Evolutionary conservation across 371 early-diverging fungal genomes (phyloP).

Genomic region (Mortierella sp.): DNA sequence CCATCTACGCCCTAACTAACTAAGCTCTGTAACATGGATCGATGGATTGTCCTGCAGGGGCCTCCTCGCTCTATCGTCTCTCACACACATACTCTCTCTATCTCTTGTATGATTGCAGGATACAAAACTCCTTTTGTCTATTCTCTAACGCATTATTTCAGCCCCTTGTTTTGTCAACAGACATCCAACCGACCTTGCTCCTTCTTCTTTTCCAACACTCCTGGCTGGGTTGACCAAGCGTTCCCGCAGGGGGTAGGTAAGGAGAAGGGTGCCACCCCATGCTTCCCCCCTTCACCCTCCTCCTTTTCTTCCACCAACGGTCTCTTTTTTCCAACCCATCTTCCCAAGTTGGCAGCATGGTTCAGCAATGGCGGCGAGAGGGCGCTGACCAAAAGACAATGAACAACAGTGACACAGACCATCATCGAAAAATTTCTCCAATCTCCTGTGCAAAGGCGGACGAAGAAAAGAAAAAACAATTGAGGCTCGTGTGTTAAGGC

Average conservation of each 20-base stretch:
- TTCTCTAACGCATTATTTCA: background rate
- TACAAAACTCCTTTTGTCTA: background rate
- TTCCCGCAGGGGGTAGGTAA: background rate
- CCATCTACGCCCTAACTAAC: too few species aligned
- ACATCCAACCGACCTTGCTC: too few species aligned
- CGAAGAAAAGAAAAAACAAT: background rate
- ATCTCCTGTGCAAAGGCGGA: background rate
- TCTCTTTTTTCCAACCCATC: too few species aligned
- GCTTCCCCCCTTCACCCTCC: background rate
- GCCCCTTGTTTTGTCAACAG: slow-evolving; percentile 3
- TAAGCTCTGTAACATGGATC: background rate
- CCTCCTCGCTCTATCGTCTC: background rate
- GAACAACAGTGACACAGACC: background rate
- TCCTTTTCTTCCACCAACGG: background rate
- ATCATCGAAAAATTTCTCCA: background rate
- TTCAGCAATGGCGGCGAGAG: background rate
- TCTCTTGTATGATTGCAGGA: background rate
- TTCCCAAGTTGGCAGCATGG: too few species aligned
- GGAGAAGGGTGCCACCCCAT: too few species aligned
- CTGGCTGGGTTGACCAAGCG: background rate
- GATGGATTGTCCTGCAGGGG: background rate
- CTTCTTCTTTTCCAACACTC: background rate
- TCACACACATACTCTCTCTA: too few species aligned
- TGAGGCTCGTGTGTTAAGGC: background rate
- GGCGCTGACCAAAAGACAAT: background rate